Conservation (phyloP, 78 protist genomes). For the Neovahlkampfia damariscottae region DNA sequence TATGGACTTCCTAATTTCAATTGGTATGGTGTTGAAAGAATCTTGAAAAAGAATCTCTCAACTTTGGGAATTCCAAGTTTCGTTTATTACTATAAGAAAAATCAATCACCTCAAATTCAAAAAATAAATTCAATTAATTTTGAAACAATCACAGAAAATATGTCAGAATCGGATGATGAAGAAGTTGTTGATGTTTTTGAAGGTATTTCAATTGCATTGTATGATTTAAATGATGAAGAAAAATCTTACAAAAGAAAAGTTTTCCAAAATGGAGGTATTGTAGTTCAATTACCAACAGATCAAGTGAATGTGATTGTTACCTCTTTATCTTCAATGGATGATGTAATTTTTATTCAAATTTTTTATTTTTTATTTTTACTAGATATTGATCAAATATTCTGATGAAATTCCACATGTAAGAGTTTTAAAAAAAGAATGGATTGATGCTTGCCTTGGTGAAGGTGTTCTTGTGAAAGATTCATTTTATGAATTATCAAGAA, state of each 20-base stretch:
- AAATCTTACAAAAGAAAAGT: not conserved
- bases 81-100: not conserved
- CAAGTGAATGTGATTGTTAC: too few species aligned
- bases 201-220: not conserved
- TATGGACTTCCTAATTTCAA: not conserved
- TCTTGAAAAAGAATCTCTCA: not conserved
- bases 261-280: not conserved
- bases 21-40: not conserved
- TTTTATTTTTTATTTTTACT: too few species aligned
- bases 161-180: not conserved
- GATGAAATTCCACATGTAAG: too few species aligned
- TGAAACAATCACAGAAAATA: not conserved
- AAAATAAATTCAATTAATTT: not conserved
- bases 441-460: too few species aligned
- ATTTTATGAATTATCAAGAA: too few species aligned
- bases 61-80: not conserved
- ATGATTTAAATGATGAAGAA: not conserved
- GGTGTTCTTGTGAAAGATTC: too few species aligned
- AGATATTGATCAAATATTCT: too few species aligned
- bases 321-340: too few species aligned
- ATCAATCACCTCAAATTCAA: too few species aligned
- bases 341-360: too few species aligned
- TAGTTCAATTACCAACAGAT: too few species aligned
- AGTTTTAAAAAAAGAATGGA: too few species aligned
- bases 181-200: conserved; percentile 1